Conservation (phyloP, 495 filamentous ascomycete genomes). For the Eremomyces bilateralis region DNA sequence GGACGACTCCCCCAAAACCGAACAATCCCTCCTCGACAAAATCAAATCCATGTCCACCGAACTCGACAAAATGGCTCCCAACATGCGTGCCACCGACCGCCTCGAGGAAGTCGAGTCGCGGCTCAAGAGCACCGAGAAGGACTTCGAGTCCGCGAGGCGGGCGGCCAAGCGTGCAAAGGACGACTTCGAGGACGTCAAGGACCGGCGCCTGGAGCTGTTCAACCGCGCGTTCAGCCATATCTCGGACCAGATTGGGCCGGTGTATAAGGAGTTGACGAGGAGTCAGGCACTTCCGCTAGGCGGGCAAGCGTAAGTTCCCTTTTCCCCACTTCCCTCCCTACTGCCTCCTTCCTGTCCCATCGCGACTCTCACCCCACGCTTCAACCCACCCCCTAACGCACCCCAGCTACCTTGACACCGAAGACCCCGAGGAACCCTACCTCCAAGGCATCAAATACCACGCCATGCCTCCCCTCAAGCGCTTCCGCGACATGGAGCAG, state of each 20-base stretch:
- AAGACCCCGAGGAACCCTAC: constrained; percentile 77
- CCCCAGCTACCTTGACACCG: constrained; percentile 50
- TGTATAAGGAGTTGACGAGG: constrained; percentile 87
- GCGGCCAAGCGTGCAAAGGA: constrained; percentile 54
- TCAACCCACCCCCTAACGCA: no score
- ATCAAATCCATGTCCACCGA: constrained; percentile 51
- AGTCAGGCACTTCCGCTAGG: constrained; percentile 69
- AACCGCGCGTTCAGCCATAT: constrained; percentile 90
- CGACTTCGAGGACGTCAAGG: constrained; percentile 59
- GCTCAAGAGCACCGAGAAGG: constrained; percentile 65
- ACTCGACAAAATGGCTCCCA: constrained; percentile 82
- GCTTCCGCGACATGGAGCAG: constrained; percentile 98
- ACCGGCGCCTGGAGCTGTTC: constrained; percentile 73
- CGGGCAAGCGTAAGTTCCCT: constrained; percentile 53
- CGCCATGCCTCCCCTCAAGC: constrained; percentile 95
- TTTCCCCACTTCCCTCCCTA: no score
- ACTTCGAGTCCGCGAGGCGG: constrained; percentile 64
- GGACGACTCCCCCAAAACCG: constrained; percentile 18
- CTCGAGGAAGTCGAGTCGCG: constrained; percentile 66
- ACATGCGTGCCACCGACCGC: constrained; percentile 89
- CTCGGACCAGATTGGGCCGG: constrained; percentile 73
- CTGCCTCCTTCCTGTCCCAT: not conserved
- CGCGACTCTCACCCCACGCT: not conserved
- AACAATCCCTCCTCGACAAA: constrained; percentile 59
- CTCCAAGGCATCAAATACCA: constrained; percentile 91